These are phyloP conservation scores for Podospora appendiculata DNA, from an alignment of 495 filamentous ascomycete genomes.

Conservation along the genomic window DNA sequence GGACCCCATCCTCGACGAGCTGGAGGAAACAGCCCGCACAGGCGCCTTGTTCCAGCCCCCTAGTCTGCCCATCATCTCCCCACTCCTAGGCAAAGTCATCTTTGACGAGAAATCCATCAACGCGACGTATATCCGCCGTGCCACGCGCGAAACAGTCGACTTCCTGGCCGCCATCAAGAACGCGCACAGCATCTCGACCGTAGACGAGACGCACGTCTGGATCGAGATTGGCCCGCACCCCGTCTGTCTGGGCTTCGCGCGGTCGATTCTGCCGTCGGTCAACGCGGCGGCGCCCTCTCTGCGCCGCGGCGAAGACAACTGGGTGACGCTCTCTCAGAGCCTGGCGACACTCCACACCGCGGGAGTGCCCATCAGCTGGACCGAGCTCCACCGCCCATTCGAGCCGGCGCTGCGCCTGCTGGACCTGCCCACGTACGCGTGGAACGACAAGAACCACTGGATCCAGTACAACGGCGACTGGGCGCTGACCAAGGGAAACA, in stretches of 20 bases:
- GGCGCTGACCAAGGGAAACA: conserved; percentile 50
- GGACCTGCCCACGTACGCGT: conserved; percentile 41
- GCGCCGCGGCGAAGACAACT: conserved; percentile 5
- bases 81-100: conserved; percentile 47
- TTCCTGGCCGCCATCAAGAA: conserved; percentile 37
- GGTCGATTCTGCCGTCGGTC: conserved; percentile 34
- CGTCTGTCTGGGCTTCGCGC: conserved; percentile 50
- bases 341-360: background rate
- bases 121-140: conserved; percentile 33
- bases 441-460: conserved; percentile 64
- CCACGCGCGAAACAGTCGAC: conserved; percentile 57
- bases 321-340: conserved; percentile 1
- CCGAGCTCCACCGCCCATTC: conserved; percentile 6
- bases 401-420: conserved; percentile 17
- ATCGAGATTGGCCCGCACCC: conserved; percentile 56
- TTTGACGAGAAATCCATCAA: conserved; percentile 36
- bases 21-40: conserved; percentile 40
- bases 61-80: conserved; percentile 49
- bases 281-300: conserved; percentile 2
- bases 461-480: conserved; percentile 53
- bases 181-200: conserved; percentile 14
- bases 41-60: conserved; percentile 46
- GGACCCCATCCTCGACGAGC: conserved; percentile 51
- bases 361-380: conserved; percentile 2
- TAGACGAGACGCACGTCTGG: conserved; percentile 21